These are phyloP conservation scores for Cucurbita moschata DNA, from an alignment of 306 rosid species.

Conservation along the genomic window DNA sequence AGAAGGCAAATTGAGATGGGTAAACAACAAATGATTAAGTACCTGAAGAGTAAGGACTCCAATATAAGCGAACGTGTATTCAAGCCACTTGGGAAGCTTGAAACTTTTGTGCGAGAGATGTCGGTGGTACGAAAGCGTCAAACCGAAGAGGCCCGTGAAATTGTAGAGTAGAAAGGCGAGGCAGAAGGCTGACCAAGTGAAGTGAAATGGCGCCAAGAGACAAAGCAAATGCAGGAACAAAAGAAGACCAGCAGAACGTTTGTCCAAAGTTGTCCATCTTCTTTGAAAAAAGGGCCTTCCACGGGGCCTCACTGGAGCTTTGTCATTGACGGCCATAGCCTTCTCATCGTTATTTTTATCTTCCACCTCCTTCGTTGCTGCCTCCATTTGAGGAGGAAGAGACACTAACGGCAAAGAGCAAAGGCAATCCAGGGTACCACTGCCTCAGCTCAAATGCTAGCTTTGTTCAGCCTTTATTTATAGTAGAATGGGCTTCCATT, in stretches of 20 bases:
- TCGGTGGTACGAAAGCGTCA: conserved; percentile 63
- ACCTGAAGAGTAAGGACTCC: conserved; percentile 74
- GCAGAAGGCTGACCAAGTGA: conserved; percentile 55
- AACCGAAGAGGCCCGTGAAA: conserved; percentile 58
- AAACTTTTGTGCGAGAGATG: conserved; percentile 75
- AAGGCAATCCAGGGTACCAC: too few relatives aligned
- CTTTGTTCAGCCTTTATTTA: too few relatives aligned
- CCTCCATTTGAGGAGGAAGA: too few relatives aligned
- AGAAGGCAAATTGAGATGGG: too few relatives aligned
- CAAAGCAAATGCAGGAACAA: conserved; percentile 42
- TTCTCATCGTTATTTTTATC: too few relatives aligned
- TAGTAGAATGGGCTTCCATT: too few relatives aligned
- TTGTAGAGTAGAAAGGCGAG: conserved; percentile 36
- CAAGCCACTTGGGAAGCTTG: conserved; percentile 84
- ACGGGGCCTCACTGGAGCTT: not conserved
- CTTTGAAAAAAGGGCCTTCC: not conserved
- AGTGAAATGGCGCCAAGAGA: conserved; percentile 59
- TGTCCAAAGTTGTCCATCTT: conserved; percentile 18
- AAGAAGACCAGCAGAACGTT: conserved; percentile 38
- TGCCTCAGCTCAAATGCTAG: too few relatives aligned
- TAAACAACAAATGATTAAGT: not conserved
- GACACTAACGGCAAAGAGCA: too few relatives aligned
- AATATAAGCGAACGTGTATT: conserved; percentile 65
- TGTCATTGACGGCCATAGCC: too few relatives aligned
- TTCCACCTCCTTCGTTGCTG: too few relatives aligned